A percentile compares a stretch with the other conserved stretches of the same genome.
Evolutionary conservation across 164 flowering plant genomes (phyloP).

Genomic region (Chloranthus sessilifolius): DNA sequence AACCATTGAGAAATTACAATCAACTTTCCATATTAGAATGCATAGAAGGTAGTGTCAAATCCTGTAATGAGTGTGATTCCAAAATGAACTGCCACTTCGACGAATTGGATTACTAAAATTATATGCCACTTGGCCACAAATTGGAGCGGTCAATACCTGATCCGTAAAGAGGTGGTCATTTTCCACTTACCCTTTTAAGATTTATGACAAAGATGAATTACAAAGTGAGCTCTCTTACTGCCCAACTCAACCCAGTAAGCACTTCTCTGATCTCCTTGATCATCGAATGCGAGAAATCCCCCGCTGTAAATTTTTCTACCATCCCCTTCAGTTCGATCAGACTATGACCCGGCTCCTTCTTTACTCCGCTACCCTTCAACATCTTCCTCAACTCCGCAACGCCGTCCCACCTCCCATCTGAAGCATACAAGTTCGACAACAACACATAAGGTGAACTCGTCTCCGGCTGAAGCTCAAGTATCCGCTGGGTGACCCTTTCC

Average conservation of each 20-base stretch:
- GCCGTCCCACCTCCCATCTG: conserved; percentile 50
- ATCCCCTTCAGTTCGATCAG: conserved; percentile 47
- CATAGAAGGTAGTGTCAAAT: too few relatives aligned
- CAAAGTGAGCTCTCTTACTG: conserved; percentile 15
- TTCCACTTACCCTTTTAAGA: neutral
- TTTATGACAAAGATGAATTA: neutral
- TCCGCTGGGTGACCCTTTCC: conserved; percentile 33
- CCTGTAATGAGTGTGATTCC: too few relatives aligned
- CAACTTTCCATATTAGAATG: too few relatives aligned
- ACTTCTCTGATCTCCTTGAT: conserved; percentile 30
- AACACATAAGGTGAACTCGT: conserved; percentile 66
- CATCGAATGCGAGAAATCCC: conserved; percentile 45
- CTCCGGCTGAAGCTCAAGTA: conserved; percentile 38
- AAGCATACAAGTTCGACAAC: conserved; percentile 63
- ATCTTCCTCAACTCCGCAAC: conserved; percentile 55
- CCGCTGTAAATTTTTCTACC: conserved; percentile 48
- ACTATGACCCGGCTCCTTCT: conserved; percentile 62
- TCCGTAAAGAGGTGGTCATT: too few relatives aligned
- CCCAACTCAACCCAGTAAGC: conserved; percentile 35
- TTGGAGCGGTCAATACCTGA: too few relatives aligned
- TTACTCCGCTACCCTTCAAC: conserved; percentile 54
- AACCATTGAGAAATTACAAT: too few relatives aligned
- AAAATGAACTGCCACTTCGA: too few relatives aligned
- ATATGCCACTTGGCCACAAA: too few relatives aligned
- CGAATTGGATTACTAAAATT: too few relatives aligned